Conservation (phyloP, 2,329 filamentous ascomycete species). For the Biscogniauxia marginata region DNA sequence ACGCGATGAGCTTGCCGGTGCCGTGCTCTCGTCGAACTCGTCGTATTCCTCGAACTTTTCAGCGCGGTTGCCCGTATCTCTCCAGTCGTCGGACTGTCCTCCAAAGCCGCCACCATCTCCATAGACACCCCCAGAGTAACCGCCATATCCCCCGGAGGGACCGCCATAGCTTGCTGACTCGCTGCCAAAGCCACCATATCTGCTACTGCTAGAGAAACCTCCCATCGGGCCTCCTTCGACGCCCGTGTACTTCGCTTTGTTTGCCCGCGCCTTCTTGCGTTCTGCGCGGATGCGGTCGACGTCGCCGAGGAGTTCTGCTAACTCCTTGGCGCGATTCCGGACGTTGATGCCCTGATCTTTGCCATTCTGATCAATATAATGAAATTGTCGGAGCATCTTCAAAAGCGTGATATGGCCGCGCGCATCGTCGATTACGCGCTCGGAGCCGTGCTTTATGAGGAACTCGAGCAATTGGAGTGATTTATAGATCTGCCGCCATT, state of each 20-base stretch:
- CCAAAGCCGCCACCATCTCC: conserved; percentile 96
- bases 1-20: conserved; percentile 49
- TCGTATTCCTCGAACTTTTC: conserved; percentile 97
- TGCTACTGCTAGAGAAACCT: conserved; percentile 54
- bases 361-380: conserved; percentile 92
- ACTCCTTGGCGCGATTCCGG: conserved; percentile 91
- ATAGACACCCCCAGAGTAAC: conserved; percentile 73
- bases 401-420: conserved; percentile 91
- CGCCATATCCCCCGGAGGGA: conserved; percentile 53
- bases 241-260: conserved; percentile 92
- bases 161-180: conserved; percentile 73
- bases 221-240: conserved; percentile 77
- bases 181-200: conserved; percentile 90
- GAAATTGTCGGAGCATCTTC: conserved; percentile 98
- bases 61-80: conserved; percentile 58
- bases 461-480: conserved; percentile 94
- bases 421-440: conserved; percentile 95
- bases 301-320: conserved; percentile 89
- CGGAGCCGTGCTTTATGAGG: conserved; percentile 95
- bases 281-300: conserved; percentile 81
- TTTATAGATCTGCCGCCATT: conserved; percentile 99
- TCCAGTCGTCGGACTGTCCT: conserved; percentile 71
- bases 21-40: conserved; percentile 80
- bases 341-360: conserved; percentile 99
- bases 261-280: conserved; percentile 85